Evolutionary conservation across 192 early-diverging fungal genomes (phyloP), one percentile per base, ranked within the genome.

Genomic region (Spizellomyces punctatus): DNA sequence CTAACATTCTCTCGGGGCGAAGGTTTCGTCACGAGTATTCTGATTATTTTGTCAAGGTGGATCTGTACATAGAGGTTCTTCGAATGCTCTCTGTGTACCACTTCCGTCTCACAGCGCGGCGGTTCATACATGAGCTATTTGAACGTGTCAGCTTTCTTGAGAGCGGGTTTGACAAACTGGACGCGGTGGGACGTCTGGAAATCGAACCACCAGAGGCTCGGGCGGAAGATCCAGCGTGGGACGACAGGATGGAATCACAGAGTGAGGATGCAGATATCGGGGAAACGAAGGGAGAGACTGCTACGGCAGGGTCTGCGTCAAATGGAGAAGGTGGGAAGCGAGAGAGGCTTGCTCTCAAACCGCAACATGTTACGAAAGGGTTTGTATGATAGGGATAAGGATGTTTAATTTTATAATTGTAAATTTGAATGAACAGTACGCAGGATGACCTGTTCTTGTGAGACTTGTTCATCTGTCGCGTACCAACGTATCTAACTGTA

Each of bases 51-150:
- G 73, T 58, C 7, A 77, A 76, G 10, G 66, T 86, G 4, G 45
- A 76, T 0, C 69, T 94, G 6, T 95, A 88, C 68, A 68, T 83
- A 43, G 80, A 79, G 16, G 91, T 88, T 12, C 68, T 90, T 48
- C 79, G 87, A 27, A 66, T 95, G 57, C 70, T 92, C 7, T 70
- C 82, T 7, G 78, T 82, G 17, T 92, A 92, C 69, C 90, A 93
- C 46, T 93, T 86, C 73, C 76, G 91, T 16, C 78, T 94, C 6
- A 85, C 89, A 1, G 86, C 89, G 14, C 83, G 93, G 47, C 78
- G 89, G 41, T 91, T 89, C 60, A 81, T 95, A 17, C 72, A 89
- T 45, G 92, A 94, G 6, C 74, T 92, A 7, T 95, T 95, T 84
- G 90, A 94, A 57, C 74, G 89, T 55, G 79, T 90, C 9, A 82